These are phyloP conservation scores for Nicotiana knightiana DNA, from an alignment of 257 asterid genomes.

Conservation along the genomic window DNA sequence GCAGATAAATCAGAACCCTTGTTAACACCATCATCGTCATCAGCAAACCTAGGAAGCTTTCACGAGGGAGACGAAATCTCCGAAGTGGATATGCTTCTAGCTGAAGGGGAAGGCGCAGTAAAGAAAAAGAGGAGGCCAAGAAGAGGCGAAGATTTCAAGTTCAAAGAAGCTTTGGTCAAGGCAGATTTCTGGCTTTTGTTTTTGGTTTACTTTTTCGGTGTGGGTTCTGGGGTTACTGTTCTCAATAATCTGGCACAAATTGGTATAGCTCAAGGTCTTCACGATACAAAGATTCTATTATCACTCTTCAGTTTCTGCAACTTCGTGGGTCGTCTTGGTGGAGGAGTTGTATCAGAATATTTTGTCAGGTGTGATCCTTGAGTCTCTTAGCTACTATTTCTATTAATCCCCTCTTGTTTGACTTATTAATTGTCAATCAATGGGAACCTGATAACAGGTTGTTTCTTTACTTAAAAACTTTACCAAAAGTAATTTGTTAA, in stretches of 20 bases:
- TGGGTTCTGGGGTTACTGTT: slow-evolving; percentile 71
- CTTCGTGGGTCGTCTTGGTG: slow-evolving; percentile 75
- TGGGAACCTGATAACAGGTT: background rate
- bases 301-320: slow-evolving; percentile 67
- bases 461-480: background rate
- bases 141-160: slow-evolving; percentile 61
- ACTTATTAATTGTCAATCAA: background rate
- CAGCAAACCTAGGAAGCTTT: slow-evolving; percentile 26
- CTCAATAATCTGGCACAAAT: slow-evolving; percentile 75
- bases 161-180: slow-evolving; percentile 52
- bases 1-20: slow-evolving; percentile 33
- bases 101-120: slow-evolving; percentile 57
- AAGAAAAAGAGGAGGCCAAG: slow-evolving; percentile 54
- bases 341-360: slow-evolving; percentile 61
- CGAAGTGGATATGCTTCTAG: slow-evolving; percentile 56
- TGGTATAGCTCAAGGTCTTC: slow-evolving; percentile 50
- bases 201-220: slow-evolving; percentile 60
- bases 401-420: background rate
- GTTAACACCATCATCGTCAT: slow-evolving; percentile 32
- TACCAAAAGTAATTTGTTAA: background rate
- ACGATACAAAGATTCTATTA: slow-evolving; percentile 46
- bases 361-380: slow-evolving; percentile 44
- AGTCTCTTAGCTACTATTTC: background rate
- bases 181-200: slow-evolving; percentile 80
- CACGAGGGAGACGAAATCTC: slow-evolving; percentile 28